Evolutionary conservation across 2,329 filamentous ascomycete genomes (phyloP).

Genomic region (Ophiostoma perfectum): DNA sequence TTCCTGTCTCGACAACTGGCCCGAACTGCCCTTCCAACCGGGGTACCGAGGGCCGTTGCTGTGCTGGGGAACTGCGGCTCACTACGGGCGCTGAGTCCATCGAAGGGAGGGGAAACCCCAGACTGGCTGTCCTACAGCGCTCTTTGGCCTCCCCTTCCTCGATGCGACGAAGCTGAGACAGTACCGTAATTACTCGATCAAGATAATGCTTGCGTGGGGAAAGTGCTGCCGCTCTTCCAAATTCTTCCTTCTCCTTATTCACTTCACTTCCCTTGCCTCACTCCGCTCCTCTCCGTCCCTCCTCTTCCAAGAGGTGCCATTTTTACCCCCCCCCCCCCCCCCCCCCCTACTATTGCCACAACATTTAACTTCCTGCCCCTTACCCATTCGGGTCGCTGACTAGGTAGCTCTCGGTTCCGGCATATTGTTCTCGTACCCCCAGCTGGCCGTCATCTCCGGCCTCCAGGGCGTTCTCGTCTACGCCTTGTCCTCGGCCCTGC

Average conservation of each 20-base stretch:
- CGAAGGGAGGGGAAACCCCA: conserved; percentile 19
- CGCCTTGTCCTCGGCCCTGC: conserved; percentile 64
- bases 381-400: conserved; percentile 38
- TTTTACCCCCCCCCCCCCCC: conserved; percentile 16
- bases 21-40: neutral
- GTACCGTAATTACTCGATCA: conserved; percentile 96
- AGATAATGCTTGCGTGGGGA: conserved; percentile 99
- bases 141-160: neutral
- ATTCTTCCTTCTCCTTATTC: conserved; percentile 1
- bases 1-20: neutral
- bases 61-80: conserved; percentile 51
- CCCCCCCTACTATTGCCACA: conserved; percentile 15
- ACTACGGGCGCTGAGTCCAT: conserved; percentile 78
- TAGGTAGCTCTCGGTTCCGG: conserved; percentile 71
- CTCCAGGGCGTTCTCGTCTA: conserved; percentile 75
- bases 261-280: conserved; percentile 24
- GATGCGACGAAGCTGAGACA: conserved; percentile 75
- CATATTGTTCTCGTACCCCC: conserved; percentile 76
- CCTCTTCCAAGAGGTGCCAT: conserved; percentile 24
- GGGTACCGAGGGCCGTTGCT: neutral
- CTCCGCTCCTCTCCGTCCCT: conserved; percentile 28
- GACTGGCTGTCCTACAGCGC: neutral
- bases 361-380: conserved; percentile 17
- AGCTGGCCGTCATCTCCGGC: conserved; percentile 72
- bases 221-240: conserved; percentile 76